Evolutionary conservation across 768 basidiomycete genomes (phyloP), one percentile per base, ranked within the genome.

Genomic region (Psilocybe sp.): DNA sequence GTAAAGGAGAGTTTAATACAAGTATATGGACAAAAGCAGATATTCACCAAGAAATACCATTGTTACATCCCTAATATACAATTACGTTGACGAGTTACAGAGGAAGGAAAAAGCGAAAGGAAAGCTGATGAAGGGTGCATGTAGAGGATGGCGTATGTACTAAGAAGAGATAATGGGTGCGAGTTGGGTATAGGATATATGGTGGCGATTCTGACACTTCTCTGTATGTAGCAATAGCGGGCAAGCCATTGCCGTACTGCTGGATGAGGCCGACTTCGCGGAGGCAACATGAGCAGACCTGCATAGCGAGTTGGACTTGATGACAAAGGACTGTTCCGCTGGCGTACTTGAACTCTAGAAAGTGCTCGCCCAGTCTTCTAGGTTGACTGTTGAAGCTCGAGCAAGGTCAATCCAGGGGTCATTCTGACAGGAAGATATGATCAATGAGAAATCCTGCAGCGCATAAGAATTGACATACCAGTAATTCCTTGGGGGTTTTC

Each of bases 401-500:
- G 87, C 80, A 42, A 76, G 73, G 47, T 81, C 79, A 66, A 92
- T 81, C 91, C 91, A 93, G 16, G 75, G 64, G 55, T 87, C 79
- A 70, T 82, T 81, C 90, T 92, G 48, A 49, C 35, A 53, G 32
- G 31, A 47, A 13, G 31, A 14, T 36, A 50, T 42, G 31, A 33
- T 9, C 33, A 37, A 32, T 14, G 45, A 39, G 23, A 12, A 49
- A 37, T 51, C 52, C 7, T 16, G 1, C 34, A 38, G 9, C 14
- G 18, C 41, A 51, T 9, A 46, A 44, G 39, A 31, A 34, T 42
- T 7, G 34, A 76, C 85, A 36, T 63, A 93, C 88, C 71, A 89
- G 66, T 15, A 98, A 69, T 60, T 96, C 91, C 65, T 92, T 94
- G 6, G 95, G 94, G 28, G 91, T 90, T 70, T 77, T 84, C 61